phyloP scores from a whole-genome alignment of 169 alveolate species.

The Plasmodium relictum region DNA sequence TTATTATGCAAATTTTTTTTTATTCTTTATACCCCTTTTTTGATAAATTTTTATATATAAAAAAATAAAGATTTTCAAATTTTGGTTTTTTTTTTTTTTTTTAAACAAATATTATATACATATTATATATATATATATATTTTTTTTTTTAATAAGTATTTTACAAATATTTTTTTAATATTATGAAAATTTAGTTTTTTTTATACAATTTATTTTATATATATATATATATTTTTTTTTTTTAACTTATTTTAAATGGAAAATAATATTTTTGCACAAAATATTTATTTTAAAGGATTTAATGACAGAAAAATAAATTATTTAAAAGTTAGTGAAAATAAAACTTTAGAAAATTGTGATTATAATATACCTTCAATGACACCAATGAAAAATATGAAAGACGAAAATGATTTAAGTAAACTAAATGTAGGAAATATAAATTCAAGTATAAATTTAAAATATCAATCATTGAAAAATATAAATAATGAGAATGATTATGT shows the following conservation, averaged over 20 bases:
- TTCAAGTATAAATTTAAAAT: neutral
- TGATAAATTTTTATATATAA: too few species aligned
- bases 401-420: conserved; percentile 1
- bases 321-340: conserved; percentile 18
- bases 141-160: too few species aligned
- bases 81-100: neutral
- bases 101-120: too few species aligned
- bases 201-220: neutral
- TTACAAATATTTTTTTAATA: too few species aligned
- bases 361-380: conserved; percentile 1
- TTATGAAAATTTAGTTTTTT: too few species aligned
- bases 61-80: too few species aligned
- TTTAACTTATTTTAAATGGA: conserved; percentile 24
- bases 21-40: too few species aligned
- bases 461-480: conserved; percentile 14
- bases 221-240: neutral
- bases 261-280: conserved; percentile 40
- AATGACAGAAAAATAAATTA: conserved; percentile 53
- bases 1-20: too few species aligned
- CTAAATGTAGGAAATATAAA: conserved; percentile 38
- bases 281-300: conserved; percentile 53
- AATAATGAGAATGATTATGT: conserved; percentile 26
- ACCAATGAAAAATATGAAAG: conserved; percentile 30
- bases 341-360: conserved; percentile 6
- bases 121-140: neutral